These are phyloP conservation scores for Hygrophorus pudorinus DNA, from an alignment of 768 basidiomycete species.

Conservation along the genomic window DNA sequence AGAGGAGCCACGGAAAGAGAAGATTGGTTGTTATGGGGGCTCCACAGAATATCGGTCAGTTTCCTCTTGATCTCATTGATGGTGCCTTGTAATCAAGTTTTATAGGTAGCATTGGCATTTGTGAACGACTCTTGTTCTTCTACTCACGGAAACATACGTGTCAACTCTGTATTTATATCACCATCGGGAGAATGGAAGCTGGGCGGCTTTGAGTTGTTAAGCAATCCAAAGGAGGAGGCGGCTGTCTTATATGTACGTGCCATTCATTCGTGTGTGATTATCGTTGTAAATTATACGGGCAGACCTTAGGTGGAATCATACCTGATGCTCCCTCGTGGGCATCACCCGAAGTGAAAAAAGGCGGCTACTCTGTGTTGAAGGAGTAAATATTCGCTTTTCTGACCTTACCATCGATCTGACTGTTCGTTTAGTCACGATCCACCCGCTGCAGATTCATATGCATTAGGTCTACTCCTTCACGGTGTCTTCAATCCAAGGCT, in stretches of 20 bases:
- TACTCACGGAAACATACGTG: slow-evolving; percentile 71
- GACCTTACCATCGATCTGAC: background rate
- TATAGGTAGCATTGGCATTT: slow-evolving; percentile 80
- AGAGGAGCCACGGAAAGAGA: slow-evolving; percentile 59
- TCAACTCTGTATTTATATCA: slow-evolving; percentile 80
- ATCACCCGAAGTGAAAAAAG: slow-evolving; percentile 82
- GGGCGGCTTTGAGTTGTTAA: slow-evolving; percentile 88
- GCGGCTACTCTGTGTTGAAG: slow-evolving; percentile 76
- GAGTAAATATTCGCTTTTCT: slow-evolving; percentile 57
- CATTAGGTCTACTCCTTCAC: slow-evolving; percentile 79
- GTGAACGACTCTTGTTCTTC: slow-evolving; percentile 76
- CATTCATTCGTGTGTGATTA: background rate
- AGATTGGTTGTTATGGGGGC: slow-evolving; percentile 90
- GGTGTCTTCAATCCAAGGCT: slow-evolving; percentile 78
- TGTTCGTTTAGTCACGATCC: slow-evolving; percentile 31
- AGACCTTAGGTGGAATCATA: slow-evolving; percentile 60
- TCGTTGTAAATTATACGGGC: slow-evolving; percentile 6
- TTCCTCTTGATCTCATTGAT: background rate
- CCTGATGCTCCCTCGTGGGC: slow-evolving; percentile 54
- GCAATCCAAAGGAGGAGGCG: slow-evolving; percentile 69
- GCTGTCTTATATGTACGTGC: slow-evolving; percentile 72
- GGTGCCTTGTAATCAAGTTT: slow-evolving; percentile 6
- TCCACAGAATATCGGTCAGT: slow-evolving; percentile 82
- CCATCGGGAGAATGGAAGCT: slow-evolving; percentile 95
- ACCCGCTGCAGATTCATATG: slow-evolving; percentile 75